A percentile compares a stretch with the other conserved stretches of the same genome.
phyloP scores from a whole-genome alignment of 495 filamentous ascomycete genomes.

The Daldinia decipiens region DNA sequence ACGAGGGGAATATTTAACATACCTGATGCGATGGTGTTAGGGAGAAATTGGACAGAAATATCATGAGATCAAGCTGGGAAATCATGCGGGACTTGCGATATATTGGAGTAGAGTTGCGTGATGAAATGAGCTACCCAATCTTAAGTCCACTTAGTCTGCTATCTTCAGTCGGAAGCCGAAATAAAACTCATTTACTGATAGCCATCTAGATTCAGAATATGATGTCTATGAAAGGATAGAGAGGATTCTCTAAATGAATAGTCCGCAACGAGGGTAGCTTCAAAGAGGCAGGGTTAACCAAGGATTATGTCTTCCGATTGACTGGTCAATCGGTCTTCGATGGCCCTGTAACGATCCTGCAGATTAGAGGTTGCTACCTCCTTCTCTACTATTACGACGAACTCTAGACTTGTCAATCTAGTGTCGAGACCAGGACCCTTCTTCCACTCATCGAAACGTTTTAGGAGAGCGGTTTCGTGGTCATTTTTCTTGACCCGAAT shows the following conservation, averaged over 20 bases:
- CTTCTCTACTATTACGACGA: slow-evolving; percentile 39
- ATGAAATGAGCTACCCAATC: neutral
- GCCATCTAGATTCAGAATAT: neutral
- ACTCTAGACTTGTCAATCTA: slow-evolving; percentile 36
- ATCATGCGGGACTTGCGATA: neutral
- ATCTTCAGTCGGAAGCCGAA: neutral
- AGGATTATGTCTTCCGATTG: slow-evolving; percentile 44
- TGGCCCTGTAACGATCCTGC: slow-evolving; percentile 30
- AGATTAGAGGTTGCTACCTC: slow-evolving; percentile 15
- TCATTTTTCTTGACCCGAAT: slow-evolving; percentile 40
- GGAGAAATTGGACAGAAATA: neutral
- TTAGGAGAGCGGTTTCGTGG: slow-evolving; percentile 25
- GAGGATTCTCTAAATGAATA: neutral
- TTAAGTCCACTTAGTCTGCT: neutral
- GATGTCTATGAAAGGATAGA: neutral
- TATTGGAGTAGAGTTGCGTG: neutral
- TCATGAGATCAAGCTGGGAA: neutral
- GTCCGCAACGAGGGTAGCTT: neutral
- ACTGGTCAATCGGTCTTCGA: slow-evolving; percentile 41
- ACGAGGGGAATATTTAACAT: neutral
- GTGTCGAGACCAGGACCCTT: slow-evolving; percentile 15
- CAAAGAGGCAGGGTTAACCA: slow-evolving; percentile 13
- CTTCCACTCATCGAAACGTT: slow-evolving; percentile 44
- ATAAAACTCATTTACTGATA: neutral
- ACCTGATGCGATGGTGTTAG: neutral